These are phyloP conservation scores for Plasmodium knowlesi DNA, from an alignment of 169 alveolate species.

Conservation along the genomic window DNA sequence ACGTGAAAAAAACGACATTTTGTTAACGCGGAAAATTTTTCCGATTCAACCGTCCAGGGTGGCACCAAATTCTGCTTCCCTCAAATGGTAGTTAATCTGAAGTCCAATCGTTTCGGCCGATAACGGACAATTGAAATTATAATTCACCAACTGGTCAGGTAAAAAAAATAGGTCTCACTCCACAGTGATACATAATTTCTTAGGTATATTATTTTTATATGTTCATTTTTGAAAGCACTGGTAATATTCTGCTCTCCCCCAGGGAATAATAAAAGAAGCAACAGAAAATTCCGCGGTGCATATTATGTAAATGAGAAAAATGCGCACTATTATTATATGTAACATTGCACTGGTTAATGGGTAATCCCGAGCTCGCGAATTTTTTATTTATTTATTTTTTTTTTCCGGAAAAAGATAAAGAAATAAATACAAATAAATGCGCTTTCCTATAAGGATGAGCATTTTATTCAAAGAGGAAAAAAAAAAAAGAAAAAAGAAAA, in stretches of 20 bases:
- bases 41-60: neutral
- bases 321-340: neutral
- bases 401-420: neutral
- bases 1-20: neutral
- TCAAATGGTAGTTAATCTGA: neutral
- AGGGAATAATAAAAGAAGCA: neutral
- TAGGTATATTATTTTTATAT: neutral
- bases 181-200: neutral
- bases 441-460: neutral
- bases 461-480: neutral
- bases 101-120: neutral
- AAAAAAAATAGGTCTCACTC: neutral
- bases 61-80: neutral
- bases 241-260: neutral
- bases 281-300: neutral
- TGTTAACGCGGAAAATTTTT: neutral
- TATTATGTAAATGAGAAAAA: neutral
- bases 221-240: neutral
- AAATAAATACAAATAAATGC: neutral
- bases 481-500: neutral
- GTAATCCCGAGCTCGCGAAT: neutral
- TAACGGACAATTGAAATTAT: neutral
- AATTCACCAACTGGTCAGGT: neutral
- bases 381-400: neutral
- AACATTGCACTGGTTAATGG: neutral